Conservation (phyloP, 495 filamentous ascomycete species). For the Hypoxylon fuscum region DNA sequence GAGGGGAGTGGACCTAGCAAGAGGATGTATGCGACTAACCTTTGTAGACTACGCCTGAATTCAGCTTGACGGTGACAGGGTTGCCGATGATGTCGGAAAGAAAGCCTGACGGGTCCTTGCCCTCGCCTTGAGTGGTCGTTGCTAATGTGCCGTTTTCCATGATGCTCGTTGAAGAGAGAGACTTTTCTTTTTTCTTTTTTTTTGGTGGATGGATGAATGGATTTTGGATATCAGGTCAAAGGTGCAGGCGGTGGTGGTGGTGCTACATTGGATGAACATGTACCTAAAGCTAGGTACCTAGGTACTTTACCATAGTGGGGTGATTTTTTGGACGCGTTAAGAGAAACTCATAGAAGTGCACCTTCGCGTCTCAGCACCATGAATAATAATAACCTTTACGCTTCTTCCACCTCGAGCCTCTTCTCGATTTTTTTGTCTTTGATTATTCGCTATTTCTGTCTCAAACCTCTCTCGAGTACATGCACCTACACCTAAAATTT, state of each 20-base stretch:
- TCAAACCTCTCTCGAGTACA: too few species aligned
- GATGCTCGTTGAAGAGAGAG: slow-evolving; percentile 11
- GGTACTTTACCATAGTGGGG: too few species aligned
- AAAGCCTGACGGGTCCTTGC: slow-evolving; percentile 90
- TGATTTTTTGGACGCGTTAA: slow-evolving; percentile 1
- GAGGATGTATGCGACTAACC: slow-evolving; percentile 59
- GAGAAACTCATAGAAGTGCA: background rate
- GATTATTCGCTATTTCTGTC: too few species aligned
- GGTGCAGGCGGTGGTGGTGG: too few species aligned
- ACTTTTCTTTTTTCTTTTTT: background rate
- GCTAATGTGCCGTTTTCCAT: slow-evolving; percentile 76
- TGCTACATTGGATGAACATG: too few species aligned
- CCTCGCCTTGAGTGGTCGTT: slow-evolving; percentile 63
- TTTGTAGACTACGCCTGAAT: slow-evolving; percentile 95
- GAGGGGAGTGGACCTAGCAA: background rate
- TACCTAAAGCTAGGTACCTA: too few species aligned
- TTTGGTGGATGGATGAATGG: slow-evolving; percentile 2
- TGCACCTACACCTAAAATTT: too few species aligned
- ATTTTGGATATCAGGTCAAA: too few species aligned
- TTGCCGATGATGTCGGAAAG: slow-evolving; percentile 91
- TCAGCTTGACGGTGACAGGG: slow-evolving; percentile 92
- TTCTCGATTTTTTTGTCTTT: background rate
- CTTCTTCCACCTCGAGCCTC: too few species aligned
- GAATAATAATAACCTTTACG: too few species aligned
- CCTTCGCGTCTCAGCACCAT: background rate